These are phyloP conservation scores for Cryomyces minteri DNA, from an alignment of 495 filamentous ascomycete species.

Conservation along the genomic window DNA sequence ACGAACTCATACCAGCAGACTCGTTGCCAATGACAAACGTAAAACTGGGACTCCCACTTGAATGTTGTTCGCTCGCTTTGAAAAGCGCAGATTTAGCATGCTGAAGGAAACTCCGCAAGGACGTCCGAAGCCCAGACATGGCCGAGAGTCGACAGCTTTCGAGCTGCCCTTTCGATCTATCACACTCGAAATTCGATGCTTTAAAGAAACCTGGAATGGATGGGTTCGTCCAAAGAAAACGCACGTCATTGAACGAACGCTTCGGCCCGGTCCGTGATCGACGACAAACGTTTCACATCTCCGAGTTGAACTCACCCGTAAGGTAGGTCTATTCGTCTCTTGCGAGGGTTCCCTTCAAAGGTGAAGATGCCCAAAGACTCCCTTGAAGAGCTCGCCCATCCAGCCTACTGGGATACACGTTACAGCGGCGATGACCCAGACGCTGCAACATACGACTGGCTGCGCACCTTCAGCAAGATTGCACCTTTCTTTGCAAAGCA, in stretches of 20 bases:
- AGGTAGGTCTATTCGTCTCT: no score
- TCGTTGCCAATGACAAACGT: conserved; percentile 58
- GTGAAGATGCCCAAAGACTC: not conserved
- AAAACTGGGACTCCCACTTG: conserved; percentile 10
- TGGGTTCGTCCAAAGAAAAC: no score
- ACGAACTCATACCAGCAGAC: conserved; percentile 36
- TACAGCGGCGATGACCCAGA: conserved; percentile 21
- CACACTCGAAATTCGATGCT: no score
- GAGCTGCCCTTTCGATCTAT: no score
- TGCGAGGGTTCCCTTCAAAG: no score
- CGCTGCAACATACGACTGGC: conserved; percentile 30
- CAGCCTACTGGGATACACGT: conserved; percentile 33
- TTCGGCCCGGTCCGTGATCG: no score
- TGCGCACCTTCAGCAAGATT: conserved; percentile 28
- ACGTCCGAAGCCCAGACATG: not conserved
- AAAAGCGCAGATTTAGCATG: not conserved
- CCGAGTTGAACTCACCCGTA: no score
- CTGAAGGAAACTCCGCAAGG: not conserved
- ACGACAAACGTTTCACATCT: no score
- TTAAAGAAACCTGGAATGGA: no score
- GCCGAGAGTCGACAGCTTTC: not conserved
- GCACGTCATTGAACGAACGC: no score
- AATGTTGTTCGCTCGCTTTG: not conserved
- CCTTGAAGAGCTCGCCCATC: conserved; percentile 18
- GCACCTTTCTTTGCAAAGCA: conserved; percentile 27